Percentiles rank a stretch among this genome's conserved stretches.
Conservation (phyloP, 768 basidiomycete genomes). For the Filobasidium floriforme region DNA sequence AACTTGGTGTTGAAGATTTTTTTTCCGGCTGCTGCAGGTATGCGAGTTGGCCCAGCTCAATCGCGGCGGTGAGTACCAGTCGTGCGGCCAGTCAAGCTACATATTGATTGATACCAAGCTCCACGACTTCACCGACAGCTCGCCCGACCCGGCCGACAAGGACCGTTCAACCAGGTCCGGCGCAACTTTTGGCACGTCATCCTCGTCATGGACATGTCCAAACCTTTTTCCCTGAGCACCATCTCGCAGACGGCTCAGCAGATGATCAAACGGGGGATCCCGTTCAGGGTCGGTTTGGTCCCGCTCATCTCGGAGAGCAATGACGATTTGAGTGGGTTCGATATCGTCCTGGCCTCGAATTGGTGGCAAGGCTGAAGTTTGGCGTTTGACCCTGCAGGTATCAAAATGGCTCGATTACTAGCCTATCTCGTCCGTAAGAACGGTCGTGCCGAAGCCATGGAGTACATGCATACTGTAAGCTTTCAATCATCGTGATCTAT, state of each 20-base stretch:
- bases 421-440: slow-evolving; percentile 59
- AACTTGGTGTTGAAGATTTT: not conserved
- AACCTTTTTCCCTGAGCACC: slow-evolving; percentile 55
- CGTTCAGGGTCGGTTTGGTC: slow-evolving; percentile 79
- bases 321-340: slow-evolving; percentile 29
- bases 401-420: slow-evolving; percentile 64
- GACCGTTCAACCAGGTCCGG: slow-evolving; percentile 65
- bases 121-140: slow-evolving; percentile 49
- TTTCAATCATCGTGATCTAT: slow-evolving; percentile 12
- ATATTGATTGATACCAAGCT: not conserved
- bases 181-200: slow-evolving; percentile 78
- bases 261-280: slow-evolving; percentile 65
- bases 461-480: slow-evolving; percentile 49
- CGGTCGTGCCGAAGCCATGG: slow-evolving; percentile 59
- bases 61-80: not conserved
- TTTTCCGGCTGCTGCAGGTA: not conserved
- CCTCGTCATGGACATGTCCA: slow-evolving; percentile 71
- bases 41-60: slow-evolving; percentile 11
- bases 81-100: not conserved
- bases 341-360: not conserved
- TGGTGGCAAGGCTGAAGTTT: not conserved
- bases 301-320: slow-evolving; percentile 54
- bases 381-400: slow-evolving; percentile 40
- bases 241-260: slow-evolving; percentile 58
- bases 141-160: slow-evolving; percentile 69